Evolutionary conservation across 148 eudicot species (phyloP).

Genomic region (Drosera capensis): DNA sequence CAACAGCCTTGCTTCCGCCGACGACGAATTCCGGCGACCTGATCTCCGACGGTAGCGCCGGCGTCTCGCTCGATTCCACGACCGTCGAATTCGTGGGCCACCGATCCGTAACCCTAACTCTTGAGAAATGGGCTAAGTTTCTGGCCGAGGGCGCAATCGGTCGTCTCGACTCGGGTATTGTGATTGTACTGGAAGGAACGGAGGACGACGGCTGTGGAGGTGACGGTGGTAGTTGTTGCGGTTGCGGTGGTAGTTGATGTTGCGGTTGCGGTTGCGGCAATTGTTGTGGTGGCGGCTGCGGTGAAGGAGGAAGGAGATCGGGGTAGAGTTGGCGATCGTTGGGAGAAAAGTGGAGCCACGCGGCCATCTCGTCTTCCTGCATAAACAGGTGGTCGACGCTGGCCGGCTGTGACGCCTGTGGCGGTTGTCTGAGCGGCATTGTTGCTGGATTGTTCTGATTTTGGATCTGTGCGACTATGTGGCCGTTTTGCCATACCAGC

Average conservation of each 20-base stretch:
- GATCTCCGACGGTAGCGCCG: slow-evolving; percentile 6
- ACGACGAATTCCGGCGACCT: slow-evolving; percentile 5
- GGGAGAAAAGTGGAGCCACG: slow-evolving; percentile 56
- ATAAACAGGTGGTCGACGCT: slow-evolving; percentile 26
- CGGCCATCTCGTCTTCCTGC: slow-evolving; percentile 58
- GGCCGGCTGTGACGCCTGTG: slow-evolving; percentile 6
- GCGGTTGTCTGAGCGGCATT: slow-evolving; percentile 5
- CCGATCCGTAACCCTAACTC: slow-evolving; percentile 4
- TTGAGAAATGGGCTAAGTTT: slow-evolving; percentile 32
- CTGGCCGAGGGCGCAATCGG: slow-evolving; percentile 5
- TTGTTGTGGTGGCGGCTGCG: slow-evolving; percentile 3
- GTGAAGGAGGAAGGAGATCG: slow-evolving; percentile 22
- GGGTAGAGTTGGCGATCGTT: slow-evolving; percentile 39
- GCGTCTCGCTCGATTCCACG: slow-evolving; percentile 34
- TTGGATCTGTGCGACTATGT: slow-evolving; percentile 32
- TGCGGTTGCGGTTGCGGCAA: not conserved
- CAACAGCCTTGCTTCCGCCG: slow-evolving; percentile 9
- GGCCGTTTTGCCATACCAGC: slow-evolving; percentile 56
- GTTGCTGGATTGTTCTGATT: slow-evolving; percentile 15
- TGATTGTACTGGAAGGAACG: too few relatives aligned
- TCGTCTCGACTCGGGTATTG: too few relatives aligned
- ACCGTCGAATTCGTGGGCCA: slow-evolving; percentile 13
- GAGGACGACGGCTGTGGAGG: too few relatives aligned
- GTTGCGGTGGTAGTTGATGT: not conserved
- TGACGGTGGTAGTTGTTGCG: too few relatives aligned